Conservation (phyloP, 768 basidiomycete species). For the Macrolepiota dolichaula region DNA sequence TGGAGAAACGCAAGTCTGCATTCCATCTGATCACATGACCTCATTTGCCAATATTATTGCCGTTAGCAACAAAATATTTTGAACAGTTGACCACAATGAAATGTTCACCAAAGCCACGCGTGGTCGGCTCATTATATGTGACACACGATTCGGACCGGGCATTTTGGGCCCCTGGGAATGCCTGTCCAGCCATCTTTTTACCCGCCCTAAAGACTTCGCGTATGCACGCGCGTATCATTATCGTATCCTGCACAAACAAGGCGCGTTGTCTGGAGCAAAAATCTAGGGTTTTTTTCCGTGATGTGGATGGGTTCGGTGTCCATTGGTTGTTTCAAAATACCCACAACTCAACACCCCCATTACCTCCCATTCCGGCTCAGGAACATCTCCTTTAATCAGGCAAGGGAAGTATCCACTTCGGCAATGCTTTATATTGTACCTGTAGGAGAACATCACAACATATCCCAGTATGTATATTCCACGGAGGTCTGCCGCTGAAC, state of each 20-base stretch:
- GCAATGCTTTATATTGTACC: not conserved
- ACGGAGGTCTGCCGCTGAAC: not conserved
- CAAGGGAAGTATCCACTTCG: not conserved
- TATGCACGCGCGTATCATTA: too few species aligned
- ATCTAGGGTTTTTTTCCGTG: not conserved
- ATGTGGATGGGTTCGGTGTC: not conserved
- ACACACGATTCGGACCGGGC: too few species aligned
- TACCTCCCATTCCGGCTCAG: not conserved
- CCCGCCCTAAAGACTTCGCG: too few species aligned
- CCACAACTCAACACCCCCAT: not conserved
- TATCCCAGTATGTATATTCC: not conserved
- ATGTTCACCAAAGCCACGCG: too few species aligned
- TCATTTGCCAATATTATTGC: not conserved
- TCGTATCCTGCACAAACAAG: too few species aligned
- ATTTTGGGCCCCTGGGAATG: too few species aligned
- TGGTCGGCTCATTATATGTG: too few species aligned
- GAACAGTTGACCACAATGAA: too few species aligned
- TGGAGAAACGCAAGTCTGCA: slow-evolving; percentile 2
- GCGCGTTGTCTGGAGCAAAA: not conserved
- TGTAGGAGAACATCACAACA: not conserved
- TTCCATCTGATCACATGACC: slow-evolving; percentile 3
- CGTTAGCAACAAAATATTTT: too few species aligned
- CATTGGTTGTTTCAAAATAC: not conserved
- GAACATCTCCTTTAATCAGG: not conserved
- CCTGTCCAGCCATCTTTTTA: too few species aligned